Percentiles rank a stretch among this genome's conserved stretches.
Evolutionary conservation across 1,284 basidiomycete genomes (phyloP).

Genomic region (Moesziomyces globuligerus): DNA sequence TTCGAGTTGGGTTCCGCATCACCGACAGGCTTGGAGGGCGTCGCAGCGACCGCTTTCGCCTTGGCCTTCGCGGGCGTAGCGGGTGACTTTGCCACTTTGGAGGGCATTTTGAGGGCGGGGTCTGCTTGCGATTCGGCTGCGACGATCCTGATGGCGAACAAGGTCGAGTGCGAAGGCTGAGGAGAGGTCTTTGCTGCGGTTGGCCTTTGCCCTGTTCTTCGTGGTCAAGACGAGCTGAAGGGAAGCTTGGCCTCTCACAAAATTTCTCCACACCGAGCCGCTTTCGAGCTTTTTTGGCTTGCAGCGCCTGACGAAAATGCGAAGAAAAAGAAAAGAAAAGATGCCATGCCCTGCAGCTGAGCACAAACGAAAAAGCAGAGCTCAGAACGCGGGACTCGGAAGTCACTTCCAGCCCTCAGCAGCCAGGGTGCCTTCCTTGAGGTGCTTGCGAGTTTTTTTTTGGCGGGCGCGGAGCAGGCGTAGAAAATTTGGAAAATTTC

Average conservation of each 20-base stretch:
- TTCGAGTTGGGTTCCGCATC: constrained; percentile 28
- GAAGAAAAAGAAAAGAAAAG: constrained; percentile 2
- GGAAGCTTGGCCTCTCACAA: neutral
- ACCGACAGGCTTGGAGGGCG: constrained; percentile 4
- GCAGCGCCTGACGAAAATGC: neutral
- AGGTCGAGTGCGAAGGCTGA: no score
- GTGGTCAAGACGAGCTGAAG: no score
- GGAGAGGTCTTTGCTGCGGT: no score
- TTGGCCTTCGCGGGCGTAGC: constrained; percentile 22
- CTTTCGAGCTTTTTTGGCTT: constrained; percentile 1
- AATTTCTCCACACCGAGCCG: constrained; percentile 27
- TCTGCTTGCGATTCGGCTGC: neutral
- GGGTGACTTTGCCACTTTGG: constrained; percentile 25
- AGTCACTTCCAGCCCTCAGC: neutral
- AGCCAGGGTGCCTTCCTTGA: constrained; percentile 1
- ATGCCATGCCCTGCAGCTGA: neutral
- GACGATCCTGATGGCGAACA: neutral
- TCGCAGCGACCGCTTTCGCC: constrained; percentile 9
- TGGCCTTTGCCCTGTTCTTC: no score
- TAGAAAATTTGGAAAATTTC: constrained; percentile 42
- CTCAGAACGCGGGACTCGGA: constrained; percentile 19
- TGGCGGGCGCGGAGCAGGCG: constrained; percentile 5
- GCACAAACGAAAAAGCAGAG: constrained; percentile 9
- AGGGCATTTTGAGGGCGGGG: constrained; percentile 18
- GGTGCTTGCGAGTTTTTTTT: constrained; percentile 5